Evolutionary conservation across 352 stramenopile species (phyloP), one percentile per base, ranked within the genome.

Genomic region (Pythium folliculosum): DNA sequence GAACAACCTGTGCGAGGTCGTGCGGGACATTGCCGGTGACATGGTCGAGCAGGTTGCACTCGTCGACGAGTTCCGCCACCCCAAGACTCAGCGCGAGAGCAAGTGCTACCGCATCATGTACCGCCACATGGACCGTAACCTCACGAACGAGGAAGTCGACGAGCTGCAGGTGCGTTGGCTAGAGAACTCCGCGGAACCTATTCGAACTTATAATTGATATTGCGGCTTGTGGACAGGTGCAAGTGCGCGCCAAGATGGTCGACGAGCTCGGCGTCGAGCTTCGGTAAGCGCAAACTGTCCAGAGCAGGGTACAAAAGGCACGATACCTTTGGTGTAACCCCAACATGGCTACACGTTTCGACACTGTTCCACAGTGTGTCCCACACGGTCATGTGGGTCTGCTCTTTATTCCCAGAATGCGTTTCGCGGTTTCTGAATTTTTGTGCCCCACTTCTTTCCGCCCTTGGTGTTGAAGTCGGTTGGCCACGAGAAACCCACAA

Each of bases 71-170:
- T 99, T 99, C 77, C 86, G 74, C 35, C 95, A 99, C 81, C 96
- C 96, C 0, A 99, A 99, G 80, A 99, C 93, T n/a, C 76, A 96
- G 54, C 82, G 88, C 14, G 76, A 84, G 55, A 99, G 91, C 73
- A 96, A 99, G 65, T 99, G 97, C 84, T 99, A 98, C 77, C 90
- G 98, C 59, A 98, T 99, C 76, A 98, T 88, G 22, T 99, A 99
- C 77, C 91, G 98, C 67, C 96, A 96, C 75, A 99, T 99, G 97
- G 97, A 99, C 76, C 92, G 98, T 35, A 98, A 89, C 65, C 85
- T 99, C 45, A 99, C 97, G 54, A 99, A 99, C 84, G 94, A 98
- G 60, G 97, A 99, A 76, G 94, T 99, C 66, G 96, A 99, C 84
- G 80, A 76, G 19, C 82, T 99, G 16, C 98, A 99, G 85, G 84